A percentile compares a stretch with the other conserved stretches of the same genome.
These are phyloP conservation scores for Craspedostauros australis DNA, from an alignment of 108 stramenopile genomes.

Conservation along the genomic window DNA sequence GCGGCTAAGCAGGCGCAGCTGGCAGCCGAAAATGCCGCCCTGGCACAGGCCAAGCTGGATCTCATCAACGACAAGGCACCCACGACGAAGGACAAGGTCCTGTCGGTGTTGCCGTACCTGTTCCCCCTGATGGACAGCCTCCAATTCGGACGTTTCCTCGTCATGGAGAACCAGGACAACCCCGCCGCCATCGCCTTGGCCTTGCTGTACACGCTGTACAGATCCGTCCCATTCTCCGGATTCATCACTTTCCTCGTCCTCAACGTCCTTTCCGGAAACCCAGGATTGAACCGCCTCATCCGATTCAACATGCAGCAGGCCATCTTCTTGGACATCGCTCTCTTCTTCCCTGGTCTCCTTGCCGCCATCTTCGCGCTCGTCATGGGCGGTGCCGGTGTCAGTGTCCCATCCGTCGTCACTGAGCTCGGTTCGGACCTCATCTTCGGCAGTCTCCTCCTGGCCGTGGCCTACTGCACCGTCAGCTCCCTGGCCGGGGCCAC, in stretches of 20 bases:
- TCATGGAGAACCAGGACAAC: conserved; percentile 68
- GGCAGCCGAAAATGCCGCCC: conserved; percentile 37
- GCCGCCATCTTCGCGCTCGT: conserved; percentile 37
- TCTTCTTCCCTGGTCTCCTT: conserved; percentile 79
- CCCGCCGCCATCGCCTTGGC: conserved; percentile 50
- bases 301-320: conserved; percentile 90
- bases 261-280: conserved; percentile 62
- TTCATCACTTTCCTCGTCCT: conserved; percentile 79
- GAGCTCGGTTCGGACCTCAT: conserved; percentile 59
- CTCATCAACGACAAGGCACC: conserved; percentile 74
- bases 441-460: conserved; percentile 59
- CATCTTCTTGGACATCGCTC: conserved; percentile 84
- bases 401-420: conserved; percentile 24
- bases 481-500: conserved; percentile 61
- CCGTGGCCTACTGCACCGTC: conserved; percentile 50
- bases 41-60: conserved; percentile 49
- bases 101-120: conserved; percentile 74
- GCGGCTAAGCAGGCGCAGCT: conserved; percentile 45
- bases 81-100: conserved; percentile 46
- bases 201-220: conserved; percentile 57
- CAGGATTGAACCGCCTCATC: conserved; percentile 63
- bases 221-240: conserved; percentile 67
- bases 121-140: conserved; percentile 82
- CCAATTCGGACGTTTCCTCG: conserved; percentile 71
- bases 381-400: conserved; percentile 18